These are phyloP conservation scores for Pythium apleroticum DNA, from an alignment of 352 stramenopile species.

Conservation along the genomic window DNA sequence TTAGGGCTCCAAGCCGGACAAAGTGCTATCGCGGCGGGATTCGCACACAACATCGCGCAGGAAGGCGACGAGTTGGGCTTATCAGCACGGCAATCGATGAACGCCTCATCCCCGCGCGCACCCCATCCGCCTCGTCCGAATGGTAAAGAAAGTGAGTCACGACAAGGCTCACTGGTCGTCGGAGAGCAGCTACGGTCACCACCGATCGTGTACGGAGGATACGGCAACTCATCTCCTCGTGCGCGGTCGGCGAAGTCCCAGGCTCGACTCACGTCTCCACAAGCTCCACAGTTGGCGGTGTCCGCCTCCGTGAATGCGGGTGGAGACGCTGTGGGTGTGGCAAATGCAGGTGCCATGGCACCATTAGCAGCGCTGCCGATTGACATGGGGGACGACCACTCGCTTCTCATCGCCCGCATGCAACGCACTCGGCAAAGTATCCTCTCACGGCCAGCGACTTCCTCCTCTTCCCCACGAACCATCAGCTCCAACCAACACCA, in stretches of 20 bases:
- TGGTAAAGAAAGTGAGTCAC: slow-evolving; percentile 13
- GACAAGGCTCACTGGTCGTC: slow-evolving; percentile 11
- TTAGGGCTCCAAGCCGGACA: slow-evolving; percentile 1
- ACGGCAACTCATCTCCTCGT: slow-evolving; percentile 8
- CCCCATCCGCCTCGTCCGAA: background rate
- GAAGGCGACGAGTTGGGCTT: background rate
- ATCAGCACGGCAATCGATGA: background rate
- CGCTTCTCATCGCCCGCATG: slow-evolving; percentile 1
- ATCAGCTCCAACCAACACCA: background rate
- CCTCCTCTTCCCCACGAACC: background rate
- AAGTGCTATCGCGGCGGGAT: slow-evolving; percentile 1
- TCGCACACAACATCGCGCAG: background rate
- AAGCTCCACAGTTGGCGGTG: background rate
- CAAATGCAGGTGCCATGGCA: background rate
- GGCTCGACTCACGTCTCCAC: background rate
- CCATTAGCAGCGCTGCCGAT: background rate
- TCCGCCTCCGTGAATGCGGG: background rate
- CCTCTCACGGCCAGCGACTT: slow-evolving; percentile 9
- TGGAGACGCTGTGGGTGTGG: background rate
- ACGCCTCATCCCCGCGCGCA: slow-evolving; percentile 3
- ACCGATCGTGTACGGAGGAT: background rate
- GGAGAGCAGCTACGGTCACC: background rate
- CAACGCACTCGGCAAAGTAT: slow-evolving; percentile 15
- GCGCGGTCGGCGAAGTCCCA: slow-evolving; percentile 10
- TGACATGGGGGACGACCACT: background rate